Base-by-base conservation (phyloP, 768 basidiomycete species). In the Naganishia kalamii region DNA sequence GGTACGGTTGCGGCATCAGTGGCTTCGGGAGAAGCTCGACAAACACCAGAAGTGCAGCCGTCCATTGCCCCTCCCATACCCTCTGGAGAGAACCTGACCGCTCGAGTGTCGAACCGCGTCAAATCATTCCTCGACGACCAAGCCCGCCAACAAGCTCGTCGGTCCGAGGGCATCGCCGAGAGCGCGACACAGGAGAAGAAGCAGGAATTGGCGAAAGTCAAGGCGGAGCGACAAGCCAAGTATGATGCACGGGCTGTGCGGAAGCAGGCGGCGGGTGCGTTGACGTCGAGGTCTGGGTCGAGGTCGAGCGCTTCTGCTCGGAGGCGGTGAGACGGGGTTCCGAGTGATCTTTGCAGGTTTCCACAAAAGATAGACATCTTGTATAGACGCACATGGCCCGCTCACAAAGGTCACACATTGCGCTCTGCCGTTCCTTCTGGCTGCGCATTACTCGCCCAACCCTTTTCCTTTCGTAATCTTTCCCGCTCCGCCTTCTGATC, bases 161-260 rank as follows among this genome's bases (percentile, higher is more conserved):
- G 62, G 17, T 23, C 35, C 17, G 54, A 68, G 19, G 66, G 66
- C 13, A 33, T 68, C 11, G 52, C 66, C 4, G 41, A 51, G 23
- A 63, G 62, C 43, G 23, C 57, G 4, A 64, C 52, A 15, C 66
- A 68, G 57, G 66, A 68, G 62, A 63, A 60, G 37, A 68, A 68
- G 33, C 44, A 59, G 54, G 43, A 47, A 37, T 21, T 35, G 27
- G 54, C 52, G 19, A 57, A 32, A 32, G 15, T 51, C 21, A 51
- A 32, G 57, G 60, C 61, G 30, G 60, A 68, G 40, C 37, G 60
- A 40, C 57, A 48, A 47, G 49, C 8, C 13, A 63, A 62, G 41
- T 68, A 50, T 44, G 62, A 68, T 47, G 52, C 62, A n/a, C 59
- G 60, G 33, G 43, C 48, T 29, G 54, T 47, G 12, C 17, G 35